These are phyloP conservation scores for Physcia stellaris DNA, from an alignment of 495 filamentous ascomycete species.

Conservation along the genomic window DNA sequence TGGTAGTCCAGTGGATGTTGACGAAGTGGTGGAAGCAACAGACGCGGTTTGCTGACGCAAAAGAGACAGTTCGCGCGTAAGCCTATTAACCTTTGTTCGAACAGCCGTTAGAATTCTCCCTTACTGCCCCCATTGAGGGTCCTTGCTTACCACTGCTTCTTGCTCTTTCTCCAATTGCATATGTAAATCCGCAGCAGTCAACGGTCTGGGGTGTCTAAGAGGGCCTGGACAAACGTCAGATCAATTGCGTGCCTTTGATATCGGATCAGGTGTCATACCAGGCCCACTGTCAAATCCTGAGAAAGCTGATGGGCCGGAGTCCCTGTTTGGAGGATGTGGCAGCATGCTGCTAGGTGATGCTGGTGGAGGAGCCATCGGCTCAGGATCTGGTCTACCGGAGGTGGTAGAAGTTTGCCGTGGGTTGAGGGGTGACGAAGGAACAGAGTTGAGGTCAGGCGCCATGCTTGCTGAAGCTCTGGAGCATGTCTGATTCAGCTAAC, in stretches of 20 bases:
- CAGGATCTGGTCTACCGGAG: slow-evolving; percentile 33
- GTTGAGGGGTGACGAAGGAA: slow-evolving; percentile 41
- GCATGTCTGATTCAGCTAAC: too few relatives aligned
- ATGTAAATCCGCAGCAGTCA: slow-evolving; percentile 80
- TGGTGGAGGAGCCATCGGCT: slow-evolving; percentile 33
- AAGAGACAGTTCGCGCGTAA: slow-evolving; percentile 70
- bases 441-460: slow-evolving; percentile 49
- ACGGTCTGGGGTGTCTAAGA: slow-evolving; percentile 65
- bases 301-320: slow-evolving; percentile 27
- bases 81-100: slow-evolving; percentile 82
- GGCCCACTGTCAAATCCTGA: slow-evolving; percentile 45
- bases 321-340: slow-evolving; percentile 15
- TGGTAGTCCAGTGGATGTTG: slow-evolving; percentile 48
- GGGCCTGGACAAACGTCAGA: slow-evolving; percentile 30
- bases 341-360: too few relatives aligned
- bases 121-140: neutral
- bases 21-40: slow-evolving; percentile 68
- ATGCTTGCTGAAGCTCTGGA: too few relatives aligned
- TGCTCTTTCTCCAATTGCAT: slow-evolving; percentile 83
- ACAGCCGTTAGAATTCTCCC: neutral
- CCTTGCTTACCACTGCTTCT: slow-evolving; percentile 67
- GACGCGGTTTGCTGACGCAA: slow-evolving; percentile 74
- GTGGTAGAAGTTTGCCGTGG: slow-evolving; percentile 27
- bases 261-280: slow-evolving; percentile 22
- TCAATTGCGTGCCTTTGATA: neutral